Conservation (phyloP, 371 early-diverging fungal genomes). For the Rhizopus microsporus region DNA sequence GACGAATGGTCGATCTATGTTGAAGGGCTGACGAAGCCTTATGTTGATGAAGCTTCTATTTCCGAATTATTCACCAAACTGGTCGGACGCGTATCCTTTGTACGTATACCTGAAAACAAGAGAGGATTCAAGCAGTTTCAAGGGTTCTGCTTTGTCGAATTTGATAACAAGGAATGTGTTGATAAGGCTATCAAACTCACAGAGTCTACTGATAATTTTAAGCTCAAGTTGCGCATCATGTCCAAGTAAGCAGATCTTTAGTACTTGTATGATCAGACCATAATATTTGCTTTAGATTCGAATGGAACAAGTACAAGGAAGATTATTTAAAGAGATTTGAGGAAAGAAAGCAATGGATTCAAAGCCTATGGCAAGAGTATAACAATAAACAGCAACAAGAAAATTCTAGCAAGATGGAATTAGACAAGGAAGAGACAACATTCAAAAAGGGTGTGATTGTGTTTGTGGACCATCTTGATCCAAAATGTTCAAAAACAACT, state of each 20-base stretch:
- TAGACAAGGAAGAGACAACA: neutral
- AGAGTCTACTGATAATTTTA: neutral
- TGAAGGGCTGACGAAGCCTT: slow-evolving; percentile 32
- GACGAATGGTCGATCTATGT: slow-evolving; percentile 50
- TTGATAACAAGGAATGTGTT: slow-evolving; percentile 30
- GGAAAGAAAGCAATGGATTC: slow-evolving; percentile 8
- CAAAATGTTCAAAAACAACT: slow-evolving; percentile 30
- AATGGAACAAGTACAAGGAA: slow-evolving; percentile 30
- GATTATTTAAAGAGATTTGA: slow-evolving; percentile 30
- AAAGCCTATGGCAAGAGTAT: slow-evolving; percentile 23
- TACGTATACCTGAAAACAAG: slow-evolving; percentile 34
- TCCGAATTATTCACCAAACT: slow-evolving; percentile 22
- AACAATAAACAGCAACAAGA: slow-evolving; percentile 6
- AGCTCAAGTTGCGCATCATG: slow-evolving; percentile 36
- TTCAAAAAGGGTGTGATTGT: slow-evolving; percentile 32
- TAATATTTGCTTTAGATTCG: slow-evolving; percentile 9
- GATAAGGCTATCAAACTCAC: slow-evolving; percentile 28
- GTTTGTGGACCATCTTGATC: slow-evolving; percentile 31
- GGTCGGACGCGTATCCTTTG: slow-evolving; percentile 38
- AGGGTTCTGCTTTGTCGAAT: slow-evolving; percentile 50
- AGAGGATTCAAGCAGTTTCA: slow-evolving; percentile 14
- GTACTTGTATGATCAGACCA: too few species aligned
- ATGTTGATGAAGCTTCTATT: slow-evolving; percentile 28
- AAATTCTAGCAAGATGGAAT: neutral
- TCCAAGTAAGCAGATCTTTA: slow-evolving; percentile 32